These are phyloP conservation scores for Lactifluus hygrophoroides DNA, from an alignment of 768 basidiomycete species.

Conservation along the genomic window DNA sequence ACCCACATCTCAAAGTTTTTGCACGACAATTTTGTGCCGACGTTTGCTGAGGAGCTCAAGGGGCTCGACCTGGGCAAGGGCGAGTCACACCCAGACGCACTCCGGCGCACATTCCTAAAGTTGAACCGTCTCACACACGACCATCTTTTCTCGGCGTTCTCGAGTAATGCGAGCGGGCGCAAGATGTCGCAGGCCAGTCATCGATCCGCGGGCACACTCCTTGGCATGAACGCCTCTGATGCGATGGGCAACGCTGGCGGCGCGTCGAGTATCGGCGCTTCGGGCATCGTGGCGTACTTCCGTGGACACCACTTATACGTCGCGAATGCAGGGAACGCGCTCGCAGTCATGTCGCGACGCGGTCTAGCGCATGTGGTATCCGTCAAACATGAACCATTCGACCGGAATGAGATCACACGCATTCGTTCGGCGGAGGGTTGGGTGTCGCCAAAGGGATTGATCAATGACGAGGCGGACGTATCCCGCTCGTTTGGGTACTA, in stretches of 20 bases:
- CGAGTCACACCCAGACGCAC: conserved; percentile 62
- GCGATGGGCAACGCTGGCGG: conserved; percentile 31
- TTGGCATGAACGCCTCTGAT: conserved; percentile 32
- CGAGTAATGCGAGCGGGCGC: conserved; percentile 31
- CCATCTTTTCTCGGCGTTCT: conserved; percentile 39
- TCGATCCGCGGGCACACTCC: conserved; percentile 13
- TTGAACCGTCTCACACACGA: conserved; percentile 80
- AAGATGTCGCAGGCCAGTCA: conserved; percentile 61
- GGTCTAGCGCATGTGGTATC: conserved; percentile 71
- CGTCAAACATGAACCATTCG: conserved; percentile 81
- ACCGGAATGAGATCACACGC: conserved; percentile 73
- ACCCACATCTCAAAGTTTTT: conserved; percentile 76
- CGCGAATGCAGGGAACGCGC: conserved; percentile 82
- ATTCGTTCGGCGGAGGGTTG: conserved; percentile 91
- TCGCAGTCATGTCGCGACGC: conserved; percentile 76
- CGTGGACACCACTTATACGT: conserved; percentile 72
- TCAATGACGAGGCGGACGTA: conserved; percentile 87
- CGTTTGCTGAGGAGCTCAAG: conserved; percentile 52
- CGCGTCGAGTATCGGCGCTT: conserved; percentile 58
- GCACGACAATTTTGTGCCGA: conserved; percentile 65
- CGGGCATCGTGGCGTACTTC: conserved; percentile 83
- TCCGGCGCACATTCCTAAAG: conserved; percentile 80
- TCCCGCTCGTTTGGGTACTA: conserved; percentile 95
- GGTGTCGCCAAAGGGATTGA: conserved; percentile 82
- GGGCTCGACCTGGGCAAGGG: conserved; percentile 32